A percentile compares a stretch with the other conserved stretches of the same genome.
Evolutionary conservation across 2,329 filamentous ascomycete species (phyloP).

Genomic region (Pseudopyrenochaeta lycopersici): DNA sequence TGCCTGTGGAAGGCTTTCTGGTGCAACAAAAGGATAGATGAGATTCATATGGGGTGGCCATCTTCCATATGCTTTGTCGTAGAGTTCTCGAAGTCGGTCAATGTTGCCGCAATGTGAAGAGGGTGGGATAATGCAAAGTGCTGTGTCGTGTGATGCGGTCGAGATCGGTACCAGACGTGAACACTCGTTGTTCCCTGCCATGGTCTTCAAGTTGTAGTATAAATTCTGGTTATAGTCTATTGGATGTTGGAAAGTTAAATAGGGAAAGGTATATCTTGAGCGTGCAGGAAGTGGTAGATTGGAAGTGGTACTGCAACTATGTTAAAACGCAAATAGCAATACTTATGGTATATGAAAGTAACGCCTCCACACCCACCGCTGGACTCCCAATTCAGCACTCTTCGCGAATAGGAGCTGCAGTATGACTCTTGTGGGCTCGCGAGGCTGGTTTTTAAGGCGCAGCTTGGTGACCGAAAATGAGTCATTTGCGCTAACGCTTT

Average conservation of each 20-base stretch:
- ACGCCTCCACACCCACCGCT: background rate
- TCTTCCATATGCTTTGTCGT: conserved; percentile 68
- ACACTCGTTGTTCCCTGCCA: conserved; percentile 23
- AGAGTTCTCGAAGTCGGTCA: conserved; percentile 66
- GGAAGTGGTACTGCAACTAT: conserved; percentile 1
- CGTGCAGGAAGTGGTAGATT: background rate
- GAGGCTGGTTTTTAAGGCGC: conserved; percentile 5
- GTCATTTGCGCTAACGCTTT: conserved; percentile 32
- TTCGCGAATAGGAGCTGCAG: conserved; percentile 6
- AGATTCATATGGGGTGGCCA: conserved; percentile 76
- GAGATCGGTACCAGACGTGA: conserved; percentile 17
- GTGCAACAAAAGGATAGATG: conserved; percentile 70
- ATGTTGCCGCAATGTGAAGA: conserved; percentile 57
- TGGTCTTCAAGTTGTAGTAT: conserved; percentile 8
- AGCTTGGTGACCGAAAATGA: conserved; percentile 33
- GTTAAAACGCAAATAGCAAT: conserved; percentile 8
- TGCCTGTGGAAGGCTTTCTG: conserved; percentile 57
- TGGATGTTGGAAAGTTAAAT: background rate
- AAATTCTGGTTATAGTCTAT: background rate
- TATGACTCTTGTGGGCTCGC: conserved; percentile 23
- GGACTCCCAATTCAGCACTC: background rate
- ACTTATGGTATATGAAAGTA: conserved; percentile 5
- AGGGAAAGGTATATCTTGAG: conserved; percentile 16
- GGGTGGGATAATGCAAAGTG: conserved; percentile 68
- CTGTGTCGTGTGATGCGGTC: conserved; percentile 63